phyloP scores from a whole-genome alignment of 345 rosid genomes.

The Bruguiera gymnorhiza region DNA sequence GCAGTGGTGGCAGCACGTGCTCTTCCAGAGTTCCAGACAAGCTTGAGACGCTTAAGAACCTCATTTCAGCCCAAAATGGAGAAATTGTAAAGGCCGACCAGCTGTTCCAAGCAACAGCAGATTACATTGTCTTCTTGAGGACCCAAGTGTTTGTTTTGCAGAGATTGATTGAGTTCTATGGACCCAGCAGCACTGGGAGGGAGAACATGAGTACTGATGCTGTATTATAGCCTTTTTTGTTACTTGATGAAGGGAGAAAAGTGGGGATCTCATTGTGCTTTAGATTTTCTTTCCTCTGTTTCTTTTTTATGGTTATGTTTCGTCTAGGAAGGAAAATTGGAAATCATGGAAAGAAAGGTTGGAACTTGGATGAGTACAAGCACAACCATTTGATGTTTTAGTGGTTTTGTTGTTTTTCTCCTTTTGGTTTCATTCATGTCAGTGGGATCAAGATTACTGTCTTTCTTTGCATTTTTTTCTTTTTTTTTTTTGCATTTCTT shows the following conservation, averaged over 20 bases:
- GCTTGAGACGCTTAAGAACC: slow-evolving; percentile 66
- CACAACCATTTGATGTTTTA: neutral
- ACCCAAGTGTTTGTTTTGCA: slow-evolving; percentile 65
- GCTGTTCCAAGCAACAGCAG: slow-evolving; percentile 75
- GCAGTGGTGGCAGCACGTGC: slow-evolving; percentile 1
- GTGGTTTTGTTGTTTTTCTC: neutral
- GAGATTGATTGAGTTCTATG: slow-evolving; percentile 59
- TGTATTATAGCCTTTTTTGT: slow-evolving; percentile 11
- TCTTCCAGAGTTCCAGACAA: slow-evolving; percentile 52
- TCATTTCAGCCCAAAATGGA: slow-evolving; percentile 41
- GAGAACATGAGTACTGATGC: slow-evolving; percentile 17
- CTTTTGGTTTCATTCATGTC: neutral
- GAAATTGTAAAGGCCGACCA: slow-evolving; percentile 39
- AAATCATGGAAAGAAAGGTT: slow-evolving; percentile 4
- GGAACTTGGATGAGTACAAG: neutral
- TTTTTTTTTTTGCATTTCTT: neutral
- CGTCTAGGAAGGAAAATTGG: slow-evolving; percentile 6
- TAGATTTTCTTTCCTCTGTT: neutral
- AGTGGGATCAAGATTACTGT: neutral
- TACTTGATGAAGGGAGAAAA: neutral
- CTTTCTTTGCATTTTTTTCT: neutral
- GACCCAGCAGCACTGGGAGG: slow-evolving; percentile 26
- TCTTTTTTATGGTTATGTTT: slow-evolving; percentile 11
- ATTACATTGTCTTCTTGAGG: slow-evolving; percentile 67
- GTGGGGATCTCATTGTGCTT: neutral